Evolutionary conservation across 2,329 filamentous ascomycete genomes (phyloP), one percentile per base, ranked within the genome.

Genomic region (Pseudogymnoascus sp.): DNA sequence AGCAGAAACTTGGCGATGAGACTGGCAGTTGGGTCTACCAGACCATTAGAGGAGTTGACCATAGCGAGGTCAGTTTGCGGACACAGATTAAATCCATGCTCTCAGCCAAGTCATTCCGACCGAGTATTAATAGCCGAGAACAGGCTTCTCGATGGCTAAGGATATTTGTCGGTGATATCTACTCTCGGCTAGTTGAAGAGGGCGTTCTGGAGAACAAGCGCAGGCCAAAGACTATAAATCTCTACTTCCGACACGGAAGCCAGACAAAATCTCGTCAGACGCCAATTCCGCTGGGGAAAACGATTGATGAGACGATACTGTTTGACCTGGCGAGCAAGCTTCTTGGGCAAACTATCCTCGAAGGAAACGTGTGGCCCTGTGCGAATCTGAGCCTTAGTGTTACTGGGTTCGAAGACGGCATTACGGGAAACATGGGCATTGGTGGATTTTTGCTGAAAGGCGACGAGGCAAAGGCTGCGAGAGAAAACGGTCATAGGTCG

Each of bases 1-100:
- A 92, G 74, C 81, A 83, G 39, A 90, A 87, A 69, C 76, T 97
- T 16, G 90, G 91, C 3, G 89, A 93, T 61, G 91, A 96, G 49
- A 94, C 89, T 0, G 93, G 91, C 1, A 79, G 81, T 3, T 97
- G 92, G 92, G 79, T 97, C 10, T 88, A 96, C 75, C 85, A 88
- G 62, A 89, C 88, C 10, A 88, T 97, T 61, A 85, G 94, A 10
- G 94, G 94, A 1, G 85, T 92, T 65, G 94, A 99, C 73, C 78
- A 80, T 59, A 94, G 89, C 69, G 92, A 97, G 74, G 91, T 99
- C 67, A 97, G 91, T 70, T 84, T 91, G 29, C 82, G 93, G 60
- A 96, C 92, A 1, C 90, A 94, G 70, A 96, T 97, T 78, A 97
- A 97, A 74, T 94, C 90, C 14, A 97, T 99, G 92, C 80, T 97